Evolutionary conservation across 495 filamentous ascomycete species (phyloP), one percentile per base, ranked within the genome.

Genomic region (Annulohypoxylon bovei): DNA sequence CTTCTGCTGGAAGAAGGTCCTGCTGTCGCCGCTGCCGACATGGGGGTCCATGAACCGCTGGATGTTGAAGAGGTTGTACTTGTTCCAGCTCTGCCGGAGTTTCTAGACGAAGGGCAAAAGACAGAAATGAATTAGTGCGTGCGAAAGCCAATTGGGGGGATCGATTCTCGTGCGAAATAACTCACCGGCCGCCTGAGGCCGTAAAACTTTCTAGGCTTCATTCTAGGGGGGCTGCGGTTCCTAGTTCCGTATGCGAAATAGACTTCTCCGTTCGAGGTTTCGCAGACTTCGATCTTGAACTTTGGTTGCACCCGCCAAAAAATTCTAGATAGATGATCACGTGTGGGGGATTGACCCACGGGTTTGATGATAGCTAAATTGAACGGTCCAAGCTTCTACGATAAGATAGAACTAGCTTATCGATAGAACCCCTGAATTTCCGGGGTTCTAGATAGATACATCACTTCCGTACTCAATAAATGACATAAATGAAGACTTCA

Each of bases 1-100:
- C 92, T 98, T 98, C 78, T 99, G 95, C 84, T 99, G 95, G 87
- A 96, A 99, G 83, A 92, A 95, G 50, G 94, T 97, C 44, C 80
- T 79, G 25, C 61, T 42, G 1, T 72, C 71, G 52, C 60, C 12
- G 8, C 66, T 75, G 12, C 65, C 59, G 47, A 77, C 80, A 2
- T 46, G 70, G 22, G 83, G 82, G 4, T 52, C 30, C 3, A 61
- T 74, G 3, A 52, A 53, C 62, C 84, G 84, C 27, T 80, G 75
- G 66, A 99, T 81, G 83, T 97, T 98, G 86, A 91, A 99, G 68
- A 99, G 85, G 75, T 96, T 97, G 85, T 93, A 94, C 81, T 97
- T 97, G 82, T 93, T 96, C 96, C 94, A 98, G 86, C 92, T 94
- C 86, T 95, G 93, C 67, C 95, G 91, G 79, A 98, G 75, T 91